These are phyloP conservation scores for Lodderomyces theae DNA, from an alignment of 1,139 yeast species.

Conservation along the genomic window DNA sequence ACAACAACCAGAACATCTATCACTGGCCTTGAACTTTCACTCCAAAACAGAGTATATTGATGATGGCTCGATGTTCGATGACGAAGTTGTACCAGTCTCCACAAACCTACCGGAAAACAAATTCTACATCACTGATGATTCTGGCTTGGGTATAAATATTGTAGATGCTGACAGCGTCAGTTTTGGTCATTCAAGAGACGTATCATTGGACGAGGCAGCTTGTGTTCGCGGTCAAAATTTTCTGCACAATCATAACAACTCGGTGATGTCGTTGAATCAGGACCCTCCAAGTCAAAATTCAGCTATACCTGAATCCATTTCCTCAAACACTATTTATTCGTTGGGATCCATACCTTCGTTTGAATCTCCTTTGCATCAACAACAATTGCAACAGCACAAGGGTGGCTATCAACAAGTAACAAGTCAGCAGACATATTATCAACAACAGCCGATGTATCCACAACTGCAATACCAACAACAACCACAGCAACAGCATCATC, in stretches of 20 bases:
- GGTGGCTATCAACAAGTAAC: not conserved
- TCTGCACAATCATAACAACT: constrained; percentile 16
- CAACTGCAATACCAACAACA: constrained; percentile 15
- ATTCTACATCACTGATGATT: constrained; percentile 7
- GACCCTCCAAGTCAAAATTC: constrained; percentile 18
- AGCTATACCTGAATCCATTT: constrained; percentile 22
- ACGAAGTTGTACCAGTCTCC: constrained; percentile 26
- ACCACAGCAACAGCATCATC: constrained; percentile 7
- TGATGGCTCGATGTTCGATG: constrained; percentile 7
- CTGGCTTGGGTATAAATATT: constrained; percentile 6
- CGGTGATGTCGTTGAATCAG: constrained; percentile 17
- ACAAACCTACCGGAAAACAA: constrained; percentile 16
- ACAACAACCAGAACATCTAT: not conserved
- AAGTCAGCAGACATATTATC: constrained; percentile 13
- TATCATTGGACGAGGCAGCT: constrained; percentile 23
- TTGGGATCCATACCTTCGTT: constrained; percentile 42
- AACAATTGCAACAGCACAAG: constrained; percentile 16
- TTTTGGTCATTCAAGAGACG: constrained; percentile 24
- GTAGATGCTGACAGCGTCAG: constrained; percentile 3
- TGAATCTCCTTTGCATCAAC: constrained; percentile 19
- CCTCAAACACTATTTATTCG: constrained; percentile 44
- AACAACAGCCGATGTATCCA: constrained; percentile 12
- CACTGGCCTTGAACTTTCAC: not conserved
- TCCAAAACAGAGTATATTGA: constrained; percentile 1
- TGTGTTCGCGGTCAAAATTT: constrained; percentile 11